Base-by-base conservation (phyloP, 805 yeast genomes). In the Jamesozyma jinghongensis region DNA sequence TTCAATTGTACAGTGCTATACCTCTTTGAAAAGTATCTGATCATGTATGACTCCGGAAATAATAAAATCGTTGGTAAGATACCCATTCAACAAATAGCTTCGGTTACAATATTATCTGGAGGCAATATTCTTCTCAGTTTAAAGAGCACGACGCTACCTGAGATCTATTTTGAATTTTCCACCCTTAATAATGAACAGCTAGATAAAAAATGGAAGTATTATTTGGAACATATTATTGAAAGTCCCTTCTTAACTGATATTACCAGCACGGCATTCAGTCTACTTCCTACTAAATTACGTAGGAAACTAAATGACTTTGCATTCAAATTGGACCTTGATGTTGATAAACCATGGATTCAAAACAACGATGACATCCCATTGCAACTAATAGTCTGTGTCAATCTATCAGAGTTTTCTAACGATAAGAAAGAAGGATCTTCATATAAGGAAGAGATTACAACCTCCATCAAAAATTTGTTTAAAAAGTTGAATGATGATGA, bases 201-300 rank as follows among this genome's bases (percentile, higher is more conserved):
- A 1, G 48, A 63, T 0, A 46, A 60, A 5, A 72, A 71, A 53
- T 74, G 77, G 73, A 61, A 63, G 27, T 63, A 58, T 40, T 62
- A 56, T 41, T 25, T 59, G 26, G 37, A 45, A 19, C 40, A 53
- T n/a, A 30, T n/a, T 3, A 5, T 7, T 25, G 30, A 16, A 20
- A 8, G 16, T 12, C 43, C 51, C 11, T 32, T 41, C 7, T 25
- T 74, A 19, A 62, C 63, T 26, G 76, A 74, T 49, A 55, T 75
- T 45, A 70, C 81, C 1, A 63, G 71, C 1, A 77, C 70, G 46
- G 69, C 70, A 1, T 73, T 81, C 77, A 53, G 53, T 8, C 46
- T 70, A 8, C 50, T 74, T 6, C 55, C 64, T 7, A 57, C 53
- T 8, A 54, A 57, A 48, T 12, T 41, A 13, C 13, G n/a, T 11